These are phyloP conservation scores for Ceratocystis albifundus DNA, from an alignment of 2,329 filamentous ascomycete genomes.

Conservation along the genomic window DNA sequence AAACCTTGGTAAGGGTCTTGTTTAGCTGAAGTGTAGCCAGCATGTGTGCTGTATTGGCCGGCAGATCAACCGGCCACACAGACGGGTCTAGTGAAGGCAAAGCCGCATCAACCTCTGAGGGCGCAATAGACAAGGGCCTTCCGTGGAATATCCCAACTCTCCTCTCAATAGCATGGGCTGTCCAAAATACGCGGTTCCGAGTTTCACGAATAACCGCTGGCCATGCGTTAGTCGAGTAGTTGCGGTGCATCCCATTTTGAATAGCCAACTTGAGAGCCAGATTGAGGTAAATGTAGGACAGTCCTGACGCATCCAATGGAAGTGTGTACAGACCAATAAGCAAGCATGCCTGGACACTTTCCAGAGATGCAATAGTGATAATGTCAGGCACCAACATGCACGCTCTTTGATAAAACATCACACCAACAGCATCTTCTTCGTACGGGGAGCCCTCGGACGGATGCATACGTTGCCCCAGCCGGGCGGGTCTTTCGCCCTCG, in stretches of 20 bases:
- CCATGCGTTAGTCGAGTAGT: constrained; percentile 37
- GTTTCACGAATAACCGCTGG: constrained; percentile 40
- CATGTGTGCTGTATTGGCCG: constrained; percentile 38
- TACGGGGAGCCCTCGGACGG: constrained; percentile 27
- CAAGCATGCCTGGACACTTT: constrained; percentile 47
- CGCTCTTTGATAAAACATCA: constrained; percentile 46
- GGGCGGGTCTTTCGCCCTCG: constrained; percentile 21
- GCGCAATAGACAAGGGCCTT: constrained; percentile 42
- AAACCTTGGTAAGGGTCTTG: constrained; percentile 30
- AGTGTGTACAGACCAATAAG: constrained; percentile 45
- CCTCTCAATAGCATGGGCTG: constrained; percentile 45
- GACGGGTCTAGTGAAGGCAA: constrained; percentile 38
- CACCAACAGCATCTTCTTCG: constrained; percentile 43
- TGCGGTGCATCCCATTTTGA: constrained; percentile 49
- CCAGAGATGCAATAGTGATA: constrained; percentile 44
- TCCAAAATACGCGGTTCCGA: constrained; percentile 47
- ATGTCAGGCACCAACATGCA: constrained; percentile 45
- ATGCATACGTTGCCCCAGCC: constrained; percentile 25
- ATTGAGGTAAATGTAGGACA: constrained; percentile 47
- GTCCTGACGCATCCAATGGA: constrained; percentile 44
- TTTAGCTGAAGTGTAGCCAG: constrained; percentile 35
- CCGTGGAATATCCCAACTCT: constrained; percentile 47
- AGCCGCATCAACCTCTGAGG: constrained; percentile 43
- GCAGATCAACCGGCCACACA: constrained; percentile 33
- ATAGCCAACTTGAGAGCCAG: constrained; percentile 46